Conservation (phyloP, 1,284 basidiomycete species). For the Irpex rosettiformis region DNA sequence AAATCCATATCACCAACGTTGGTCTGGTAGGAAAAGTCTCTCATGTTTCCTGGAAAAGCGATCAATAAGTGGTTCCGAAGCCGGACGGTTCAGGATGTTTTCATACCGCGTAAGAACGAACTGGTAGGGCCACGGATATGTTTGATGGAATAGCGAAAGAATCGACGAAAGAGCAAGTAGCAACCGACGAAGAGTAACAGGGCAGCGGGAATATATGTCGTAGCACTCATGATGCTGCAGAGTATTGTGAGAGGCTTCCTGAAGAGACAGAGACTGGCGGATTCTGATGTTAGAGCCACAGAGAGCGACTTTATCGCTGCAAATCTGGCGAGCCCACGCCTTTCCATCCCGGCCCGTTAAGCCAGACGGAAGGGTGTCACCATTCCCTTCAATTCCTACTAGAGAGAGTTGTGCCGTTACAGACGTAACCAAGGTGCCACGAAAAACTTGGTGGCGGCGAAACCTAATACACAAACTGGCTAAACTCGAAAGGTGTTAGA, state of each 20-base stretch:
- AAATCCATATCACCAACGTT: slow-evolving; percentile 31
- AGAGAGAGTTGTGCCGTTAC: no score
- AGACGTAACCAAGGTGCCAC: no score
- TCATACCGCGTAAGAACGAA: neutral
- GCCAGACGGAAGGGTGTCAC: neutral
- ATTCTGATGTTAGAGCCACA: no score
- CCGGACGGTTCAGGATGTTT: neutral
- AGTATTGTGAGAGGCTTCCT: no score
- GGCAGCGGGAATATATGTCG: neutral
- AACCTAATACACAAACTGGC: no score
- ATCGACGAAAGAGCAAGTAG: neutral
- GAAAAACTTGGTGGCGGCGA: no score
- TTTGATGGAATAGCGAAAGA: neutral
- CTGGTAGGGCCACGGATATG: neutral
- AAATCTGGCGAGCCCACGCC: no score
- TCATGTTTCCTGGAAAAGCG: slow-evolving; percentile 6
- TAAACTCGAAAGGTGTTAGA: no score
- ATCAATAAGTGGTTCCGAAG: neutral
- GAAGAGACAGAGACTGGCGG: no score
- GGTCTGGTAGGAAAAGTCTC: slow-evolving; percentile 20
- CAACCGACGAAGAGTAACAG: neutral
- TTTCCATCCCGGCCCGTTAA: neutral
- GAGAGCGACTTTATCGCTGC: no score
- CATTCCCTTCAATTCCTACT: neutral
- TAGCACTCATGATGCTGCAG: neutral